phyloP scores from a whole-genome alignment of 164 flowering plant species.

The Litsea cubeba region DNA sequence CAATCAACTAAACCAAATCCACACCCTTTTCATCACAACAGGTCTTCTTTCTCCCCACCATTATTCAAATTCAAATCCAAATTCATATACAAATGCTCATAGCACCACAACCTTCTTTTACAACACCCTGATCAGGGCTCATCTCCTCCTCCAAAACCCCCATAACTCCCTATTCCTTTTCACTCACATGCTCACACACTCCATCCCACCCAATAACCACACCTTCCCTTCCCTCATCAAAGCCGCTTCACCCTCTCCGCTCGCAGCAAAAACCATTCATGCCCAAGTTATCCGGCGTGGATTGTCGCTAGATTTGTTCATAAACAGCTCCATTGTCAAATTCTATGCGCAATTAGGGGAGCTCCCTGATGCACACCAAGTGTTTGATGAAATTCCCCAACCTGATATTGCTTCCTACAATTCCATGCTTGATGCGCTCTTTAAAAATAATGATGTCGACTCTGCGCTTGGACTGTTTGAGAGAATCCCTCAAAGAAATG shows the following conservation, averaged over 20 bases:
- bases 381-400: conserved; percentile 57
- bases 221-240: conserved; percentile 74
- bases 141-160: conserved; percentile 27
- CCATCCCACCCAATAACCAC: conserved; percentile 46
- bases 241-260: conserved; percentile 28
- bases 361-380: conserved; percentile 31
- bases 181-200: conserved; percentile 53
- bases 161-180: conserved; percentile 37
- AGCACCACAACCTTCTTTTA: conserved; percentile 43
- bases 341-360: conserved; percentile 41
- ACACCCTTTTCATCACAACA: conserved; percentile 45
- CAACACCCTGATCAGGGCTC: conserved; percentile 63
- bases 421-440: conserved; percentile 60
- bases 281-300: conserved; percentile 54
- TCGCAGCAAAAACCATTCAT: conserved; percentile 34
- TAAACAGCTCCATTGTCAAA: conserved; percentile 42
- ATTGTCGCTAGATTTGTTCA: conserved; percentile 37
- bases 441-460: conserved; percentile 52
- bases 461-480: conserved; percentile 48
- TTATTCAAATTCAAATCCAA: conserved; percentile 10
- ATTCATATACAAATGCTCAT: conserved; percentile 21
- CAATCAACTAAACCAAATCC: conserved; percentile 49
- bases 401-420: conserved; percentile 59
- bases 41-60: conserved; percentile 34
- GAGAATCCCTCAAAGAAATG: conserved; percentile 48